Conservation (phyloP, 2,329 filamentous ascomycete genomes). For the Exophiala spinifera region DNA sequence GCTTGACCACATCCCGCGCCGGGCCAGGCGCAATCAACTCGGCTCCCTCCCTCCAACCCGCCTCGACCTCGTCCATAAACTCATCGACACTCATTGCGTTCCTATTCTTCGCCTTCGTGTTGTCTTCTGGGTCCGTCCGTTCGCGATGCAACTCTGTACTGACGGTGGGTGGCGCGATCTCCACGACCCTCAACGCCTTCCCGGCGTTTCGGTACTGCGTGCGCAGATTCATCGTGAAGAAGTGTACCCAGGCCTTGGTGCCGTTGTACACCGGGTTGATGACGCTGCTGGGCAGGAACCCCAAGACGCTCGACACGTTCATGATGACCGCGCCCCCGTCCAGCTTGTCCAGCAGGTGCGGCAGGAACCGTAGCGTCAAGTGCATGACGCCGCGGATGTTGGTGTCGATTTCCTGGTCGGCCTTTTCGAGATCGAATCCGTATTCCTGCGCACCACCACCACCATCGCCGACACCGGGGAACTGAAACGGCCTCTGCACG, state of each 20-base stretch:
- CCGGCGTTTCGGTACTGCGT: slow-evolving; percentile 44
- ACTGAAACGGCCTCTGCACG: slow-evolving; percentile 54
- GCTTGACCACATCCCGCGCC: slow-evolving; percentile 40
- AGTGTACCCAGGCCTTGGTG: slow-evolving; percentile 59
- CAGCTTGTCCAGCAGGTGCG: slow-evolving; percentile 43
- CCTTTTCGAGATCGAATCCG: slow-evolving; percentile 43
- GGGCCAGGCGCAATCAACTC: slow-evolving; percentile 51
- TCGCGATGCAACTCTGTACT: slow-evolving; percentile 56
- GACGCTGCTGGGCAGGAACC: slow-evolving; percentile 51
- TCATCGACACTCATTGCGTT: slow-evolving; percentile 50
- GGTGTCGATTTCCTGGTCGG: slow-evolving; percentile 57
- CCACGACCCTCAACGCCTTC: slow-evolving; percentile 46
- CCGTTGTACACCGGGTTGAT: slow-evolving; percentile 60
- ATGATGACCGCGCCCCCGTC: slow-evolving; percentile 47
- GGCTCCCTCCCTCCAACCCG: slow-evolving; percentile 47
- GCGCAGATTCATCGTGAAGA: slow-evolving; percentile 55
- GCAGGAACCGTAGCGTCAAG: slow-evolving; percentile 48
- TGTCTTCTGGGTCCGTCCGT: slow-evolving; percentile 54
- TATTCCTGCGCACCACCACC: slow-evolving; percentile 25
- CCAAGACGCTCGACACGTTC: slow-evolving; percentile 55
- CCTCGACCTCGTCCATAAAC: slow-evolving; percentile 50
- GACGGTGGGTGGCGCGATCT: slow-evolving; percentile 56
- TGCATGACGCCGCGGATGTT: slow-evolving; percentile 60
- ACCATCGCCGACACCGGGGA: slow-evolving; percentile 33
- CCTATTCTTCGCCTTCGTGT: slow-evolving; percentile 57